A percentile compares a stretch with the other conserved stretches of the same genome.
Evolutionary conservation across 2,329 filamentous ascomycete species (phyloP).

Genomic region (Paraconiothyrium sp.): DNA sequence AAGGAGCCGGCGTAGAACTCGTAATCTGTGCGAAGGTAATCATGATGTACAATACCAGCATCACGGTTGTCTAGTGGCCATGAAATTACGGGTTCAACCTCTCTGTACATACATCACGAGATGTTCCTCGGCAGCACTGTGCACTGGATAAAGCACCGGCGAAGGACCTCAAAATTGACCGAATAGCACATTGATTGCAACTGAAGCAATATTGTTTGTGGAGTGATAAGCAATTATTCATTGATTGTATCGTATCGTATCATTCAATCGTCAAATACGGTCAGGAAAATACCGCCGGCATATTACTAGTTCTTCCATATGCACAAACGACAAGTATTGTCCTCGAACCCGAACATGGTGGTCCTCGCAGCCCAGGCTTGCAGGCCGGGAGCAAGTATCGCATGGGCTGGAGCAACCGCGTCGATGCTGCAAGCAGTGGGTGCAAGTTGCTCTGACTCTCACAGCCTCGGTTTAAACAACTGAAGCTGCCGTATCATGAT

Average conservation of each 20-base stretch:
- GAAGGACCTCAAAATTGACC: not conserved
- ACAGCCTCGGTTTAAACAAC: too few species aligned
- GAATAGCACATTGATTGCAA: not conserved
- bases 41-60: too few species aligned
- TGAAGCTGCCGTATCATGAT: too few species aligned
- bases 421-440: not conserved
- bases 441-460: not conserved
- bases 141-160: too few species aligned
- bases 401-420: too few species aligned
- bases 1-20: not conserved
- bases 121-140: too few species aligned
- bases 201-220: not conserved
- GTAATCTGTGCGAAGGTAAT: not conserved
- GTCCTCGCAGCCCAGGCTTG: too few species aligned
- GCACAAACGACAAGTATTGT: not conserved
- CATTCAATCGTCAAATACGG: not conserved
- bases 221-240: not conserved
- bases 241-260: not conserved
- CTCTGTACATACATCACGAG: too few species aligned
- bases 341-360: not conserved
- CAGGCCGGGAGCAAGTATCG: too few species aligned
- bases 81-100: too few species aligned
- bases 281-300: not conserved
- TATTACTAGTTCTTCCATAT: not conserved
- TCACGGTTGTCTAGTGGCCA: too few species aligned